Evolutionary conservation across 148 eudicot species (phyloP), one percentile per base, ranked within the genome.

Genomic region (Pouteria glomerata): DNA sequence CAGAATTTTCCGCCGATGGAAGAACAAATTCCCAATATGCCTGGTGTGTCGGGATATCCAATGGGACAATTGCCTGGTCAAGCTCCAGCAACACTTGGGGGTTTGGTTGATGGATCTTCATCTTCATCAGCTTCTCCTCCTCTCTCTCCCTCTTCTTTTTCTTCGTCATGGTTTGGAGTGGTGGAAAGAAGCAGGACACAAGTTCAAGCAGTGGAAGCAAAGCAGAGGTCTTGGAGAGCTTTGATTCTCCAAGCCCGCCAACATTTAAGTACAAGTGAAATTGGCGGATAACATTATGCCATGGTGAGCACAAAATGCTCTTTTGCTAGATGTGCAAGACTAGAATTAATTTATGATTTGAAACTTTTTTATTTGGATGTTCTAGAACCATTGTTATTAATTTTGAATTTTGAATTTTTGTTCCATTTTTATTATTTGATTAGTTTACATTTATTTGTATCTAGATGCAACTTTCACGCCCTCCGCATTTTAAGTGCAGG

Each of bases 171-270:
- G 88, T 79, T 85, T 72, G 85, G 88, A 56, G 85, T 68, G 76
- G 83, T 65, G 80, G 66, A 61, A 79, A 82, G 70, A 69, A 79
- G 76, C 71, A 82, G 68, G 88, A 85, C 68, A 33, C 76, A 19
- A 52, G 29, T 53, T 21, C 69, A 1, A 73, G 82, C 68, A 68
- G 81, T 71, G 84, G 86, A 63, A 83, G 81, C 75, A 85, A 85
- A 79, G 78, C 89, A n/a, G 72, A 85, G 73, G 84, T 85, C 64
- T 74, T 85, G 77, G 89, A 85, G 82, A 83, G 89, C 74, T 85
- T 82, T 69, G 89, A 85, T 73, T 73, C 84, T 30, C 89, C 89
- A 4, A 76, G 52, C 61, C 89, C 89, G 35, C 89, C 86, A 13
- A 65, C 79, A 5, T 85, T 85, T 51, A 86, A 85, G 75, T 85